Evolutionary conservation across 805 yeast species (phyloP).

Genomic region (Saccharomycopsis oosterbeekiorum): DNA sequence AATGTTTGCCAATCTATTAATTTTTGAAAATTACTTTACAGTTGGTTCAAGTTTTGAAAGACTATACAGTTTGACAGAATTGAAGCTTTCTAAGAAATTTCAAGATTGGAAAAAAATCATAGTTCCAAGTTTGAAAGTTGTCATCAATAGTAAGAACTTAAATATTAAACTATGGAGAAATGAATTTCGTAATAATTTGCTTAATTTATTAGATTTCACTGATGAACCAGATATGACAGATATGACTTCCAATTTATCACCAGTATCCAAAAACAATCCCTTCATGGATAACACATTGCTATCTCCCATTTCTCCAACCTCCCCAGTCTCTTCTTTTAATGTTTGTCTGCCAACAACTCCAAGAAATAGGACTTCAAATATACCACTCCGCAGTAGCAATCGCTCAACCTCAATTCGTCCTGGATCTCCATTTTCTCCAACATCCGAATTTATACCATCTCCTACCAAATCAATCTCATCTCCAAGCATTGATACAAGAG

Average conservation of each 20-base stretch:
- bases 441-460: neutral
- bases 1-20: slow-evolving; percentile 4
- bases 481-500: neutral
- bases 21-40: slow-evolving; percentile 10
- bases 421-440: neutral
- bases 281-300: neutral
- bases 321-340: neutral
- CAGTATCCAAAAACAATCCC: neutral
- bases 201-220: neutral
- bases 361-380: neutral
- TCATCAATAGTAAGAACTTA: slow-evolving; percentile 4
- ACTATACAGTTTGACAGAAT: neutral
- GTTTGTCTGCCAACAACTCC: neutral
- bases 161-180: slow-evolving; percentile 3
- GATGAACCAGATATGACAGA: neutral
- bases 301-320: neutral
- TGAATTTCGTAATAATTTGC: slow-evolving; percentile 8
- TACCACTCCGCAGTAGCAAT: neutral
- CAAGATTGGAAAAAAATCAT: slow-evolving; percentile 8
- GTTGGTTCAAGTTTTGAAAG: slow-evolving; percentile 12
- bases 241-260: neutral
- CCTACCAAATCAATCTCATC: neutral
- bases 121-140: slow-evolving; percentile 12
- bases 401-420: neutral
- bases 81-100: neutral